Evolutionary conservation across 495 filamentous ascomycete species (phyloP), one percentile per base, ranked within the genome.

Genomic region (Daldinia decipiens): DNA sequence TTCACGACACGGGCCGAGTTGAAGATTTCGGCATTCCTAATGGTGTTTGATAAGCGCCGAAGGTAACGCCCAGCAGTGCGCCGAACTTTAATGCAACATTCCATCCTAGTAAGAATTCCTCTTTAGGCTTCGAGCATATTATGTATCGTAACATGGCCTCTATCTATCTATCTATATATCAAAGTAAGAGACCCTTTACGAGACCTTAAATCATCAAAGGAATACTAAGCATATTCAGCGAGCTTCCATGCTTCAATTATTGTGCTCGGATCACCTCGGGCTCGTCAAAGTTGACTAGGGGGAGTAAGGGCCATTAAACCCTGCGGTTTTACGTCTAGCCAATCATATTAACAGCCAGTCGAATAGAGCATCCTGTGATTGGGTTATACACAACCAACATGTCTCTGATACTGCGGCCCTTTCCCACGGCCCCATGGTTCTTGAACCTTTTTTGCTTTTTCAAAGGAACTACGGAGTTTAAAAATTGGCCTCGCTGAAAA

Each of bases 11-110:
- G 11, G 51, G 40, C 5, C 59, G 71, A 59, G 67, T 64, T 12
- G 64, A 50, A n/a, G 65, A 62, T 29, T 65, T 59, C 24, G 24
- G 17, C 24, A 9, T 73, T 47, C 59, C 62, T 4, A 56, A 47
- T 59, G 66, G 61, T 55, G 31, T 64, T 43, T 73, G 62, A 45
- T 73, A 72, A 61, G 59, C 54, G 59, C 63, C 31, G 21, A 31
- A 51, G 53, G 5, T 13, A 15, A 69, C 59, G 31, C 32, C 1
- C 8, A 17, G 27, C 11, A 7, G 17, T 26, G 40, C 31, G 21
- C 24, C 11, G 27, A 59, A 15, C 32, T 34, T 19, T 17, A 7
- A 40, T 61, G 47, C 38, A 40, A 39, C 52, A 43, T 58, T 3
- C 24, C 53, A 62, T 19, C 38, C 6, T 27, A 38, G 57, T 19